These are phyloP conservation scores for Flaveria floridana DNA, from an alignment of 140 eudicot species.

Conservation along the genomic window DNA sequence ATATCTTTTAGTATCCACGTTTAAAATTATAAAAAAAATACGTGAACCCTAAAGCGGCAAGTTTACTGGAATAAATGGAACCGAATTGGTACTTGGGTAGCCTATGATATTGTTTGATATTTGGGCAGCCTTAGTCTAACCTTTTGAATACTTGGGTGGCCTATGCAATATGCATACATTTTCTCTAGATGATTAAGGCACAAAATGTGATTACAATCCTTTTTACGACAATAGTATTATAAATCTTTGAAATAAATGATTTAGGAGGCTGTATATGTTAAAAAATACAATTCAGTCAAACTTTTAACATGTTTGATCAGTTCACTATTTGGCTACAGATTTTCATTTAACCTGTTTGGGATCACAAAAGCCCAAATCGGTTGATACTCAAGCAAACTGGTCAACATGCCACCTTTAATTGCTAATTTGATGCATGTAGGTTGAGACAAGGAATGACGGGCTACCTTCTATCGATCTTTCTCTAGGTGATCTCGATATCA, in stretches of 20 bases:
- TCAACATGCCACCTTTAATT: not conserved
- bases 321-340: not conserved
- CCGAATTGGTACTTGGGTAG: not conserved
- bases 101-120: not conserved
- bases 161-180: not conserved
- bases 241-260: not conserved
- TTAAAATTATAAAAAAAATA: not conserved
- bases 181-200: not conserved
- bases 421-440: not conserved
- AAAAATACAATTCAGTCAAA: too few relatives aligned
- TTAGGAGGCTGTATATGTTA: too few relatives aligned
- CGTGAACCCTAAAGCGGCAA: not conserved
- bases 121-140: not conserved
- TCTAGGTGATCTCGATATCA: too few relatives aligned
- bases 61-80: not conserved
- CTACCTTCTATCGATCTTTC: too few relatives aligned
- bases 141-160: not conserved
- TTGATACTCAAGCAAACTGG: not conserved
- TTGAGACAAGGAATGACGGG: too few relatives aligned
- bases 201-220: not conserved
- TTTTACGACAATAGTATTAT: not conserved
- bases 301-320: conserved; percentile 1
- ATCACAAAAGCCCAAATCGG: not conserved
- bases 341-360: not conserved
- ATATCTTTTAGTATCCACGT: not conserved